Base-by-base conservation (phyloP, 2,329 filamentous ascomycete genomes). In the Pseudogymnoascus sp. region DNA sequence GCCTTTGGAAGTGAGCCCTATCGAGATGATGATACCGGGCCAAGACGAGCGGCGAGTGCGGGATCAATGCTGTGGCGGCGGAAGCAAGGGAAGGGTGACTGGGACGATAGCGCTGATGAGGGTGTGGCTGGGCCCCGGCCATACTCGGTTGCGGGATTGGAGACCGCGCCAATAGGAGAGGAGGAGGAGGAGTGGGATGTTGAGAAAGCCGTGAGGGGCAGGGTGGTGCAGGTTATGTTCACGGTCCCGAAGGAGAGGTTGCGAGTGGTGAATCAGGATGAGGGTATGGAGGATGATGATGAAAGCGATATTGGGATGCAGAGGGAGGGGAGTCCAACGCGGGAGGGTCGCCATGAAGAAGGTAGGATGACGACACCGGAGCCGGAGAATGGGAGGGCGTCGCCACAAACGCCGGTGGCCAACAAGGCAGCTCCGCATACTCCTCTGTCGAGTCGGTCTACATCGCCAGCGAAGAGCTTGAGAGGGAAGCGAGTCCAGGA, bases 241-340 rank as follows among this genome's bases (percentile, higher is more conserved):
- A 97, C 93, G 0, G 91, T 97, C 63, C 93, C 94, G 2, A 91
- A 88, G 72, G 88, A 93, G 73, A 84, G 85, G 67, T 75, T 97
- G 64, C 78, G 93, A 25, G 91, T 97, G n/a, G 93, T 97, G 18
- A 97, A 97, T 72, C 87, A 83, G 58, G 88, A 88, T 68, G 43
- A 50, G 43, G 43, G 43, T 2, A 74, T 78, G n/a, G 72, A 72
- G 64, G 71, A 78, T 34, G 77, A 78, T 32, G 77, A 78, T 64
- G 72, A 71, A 62, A 76, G 75, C 61, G 71, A 74, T 43, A 72
- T 72, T 34, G 78, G 66, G 8, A 64, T 64, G 59, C 67, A 65
- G 58, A 64, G 60, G 62, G 67, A 64, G 57, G 65, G 63, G 9
- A 67, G 64, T 63, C 57, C 50, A 62, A 68, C 62, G 63, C 63